Evolutionary conservation across 73 alveolate genomes (phyloP).

Genomic region (Symbiodinium natans): DNA sequence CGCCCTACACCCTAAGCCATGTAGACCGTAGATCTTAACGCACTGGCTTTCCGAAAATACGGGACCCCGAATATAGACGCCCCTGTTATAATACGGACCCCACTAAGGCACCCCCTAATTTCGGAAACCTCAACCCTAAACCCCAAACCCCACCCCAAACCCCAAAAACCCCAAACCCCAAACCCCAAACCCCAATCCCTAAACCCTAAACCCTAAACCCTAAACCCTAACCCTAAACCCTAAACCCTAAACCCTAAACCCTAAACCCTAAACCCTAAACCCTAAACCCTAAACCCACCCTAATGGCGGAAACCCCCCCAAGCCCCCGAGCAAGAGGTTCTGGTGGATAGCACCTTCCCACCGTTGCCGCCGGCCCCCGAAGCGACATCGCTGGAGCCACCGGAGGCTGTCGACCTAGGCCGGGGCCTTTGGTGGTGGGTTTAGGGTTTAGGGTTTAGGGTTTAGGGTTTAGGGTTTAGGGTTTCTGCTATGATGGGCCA

Average conservation of each 20-base stretch:
- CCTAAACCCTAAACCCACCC: not conserved
- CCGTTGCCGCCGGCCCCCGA: not conserved
- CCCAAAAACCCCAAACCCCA: no score
- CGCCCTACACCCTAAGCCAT: no score
- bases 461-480: not conserved
- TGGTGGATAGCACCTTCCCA: not conserved
- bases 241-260: not conserved
- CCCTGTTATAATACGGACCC: no score
- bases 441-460: not conserved
- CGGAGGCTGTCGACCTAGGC: not conserved
- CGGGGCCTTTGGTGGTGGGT: not conserved
- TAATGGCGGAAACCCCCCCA: no score
- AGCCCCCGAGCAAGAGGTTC: not conserved
- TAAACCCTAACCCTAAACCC: not conserved
- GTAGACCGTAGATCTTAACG: no score
- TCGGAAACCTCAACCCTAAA: no score
- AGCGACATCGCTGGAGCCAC: not conserved
- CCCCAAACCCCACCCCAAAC: no score
- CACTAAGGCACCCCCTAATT: no score
- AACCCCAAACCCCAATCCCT: no score
- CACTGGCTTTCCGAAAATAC: no score
- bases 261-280: not conserved
- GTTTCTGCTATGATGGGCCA: not conserved
- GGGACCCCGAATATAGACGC: no score
- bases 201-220: not conserved